Base-by-base conservation (phyloP, 2,329 filamentous ascomycete genomes). In the Ophioceras dolichostomum region DNA sequence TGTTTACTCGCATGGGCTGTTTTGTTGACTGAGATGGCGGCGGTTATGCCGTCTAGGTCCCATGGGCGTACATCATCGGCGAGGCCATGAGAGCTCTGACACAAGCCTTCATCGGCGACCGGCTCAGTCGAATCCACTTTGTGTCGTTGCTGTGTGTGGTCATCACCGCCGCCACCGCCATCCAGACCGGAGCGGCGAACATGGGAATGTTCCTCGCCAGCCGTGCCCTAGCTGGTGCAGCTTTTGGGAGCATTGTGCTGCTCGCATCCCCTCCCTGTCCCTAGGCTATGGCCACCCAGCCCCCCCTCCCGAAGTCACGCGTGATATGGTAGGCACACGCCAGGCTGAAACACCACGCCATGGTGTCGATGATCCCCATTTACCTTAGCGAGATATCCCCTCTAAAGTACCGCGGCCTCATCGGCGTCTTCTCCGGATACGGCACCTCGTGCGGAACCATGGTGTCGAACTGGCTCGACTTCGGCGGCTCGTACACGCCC, bases 61-160 rank as follows among this genome's bases (percentile, higher is more conserved):
- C 2, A 70, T 73, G 4, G 60, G 71, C 5, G 65, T 73, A 76
- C 45, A 73, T 76, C 41, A 71, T 71, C 5, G 73, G 73, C 20
- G 72, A 77, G 50, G 69, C 69, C 10, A 52, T 67, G 5, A 72
- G 73, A 2, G 68, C 71, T 13, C 41, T 73, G 7, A 56, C 56
- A 1, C 72, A 76, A 46, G 74, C 66, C 3, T 57, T 63, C 5
- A 52, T 74, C 14, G 72, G 62, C 8, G 72, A 77, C 44, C 61
- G 52, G 48, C 61, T 68, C 4, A 68, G 68, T 9, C 65, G 68
- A 9, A 61, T 71, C 31, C 61, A 65, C 2, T 72, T 73, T 46
- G 69, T 71, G 65, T 58, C 67, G 44, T 41, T 71, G 29, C 62
- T 69, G 54, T 73, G 69, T 45, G 44, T 70, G 13, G 51, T 73